phyloP scores from a whole-genome alignment of 306 rosid genomes.

The Rubus idaeus region DNA sequence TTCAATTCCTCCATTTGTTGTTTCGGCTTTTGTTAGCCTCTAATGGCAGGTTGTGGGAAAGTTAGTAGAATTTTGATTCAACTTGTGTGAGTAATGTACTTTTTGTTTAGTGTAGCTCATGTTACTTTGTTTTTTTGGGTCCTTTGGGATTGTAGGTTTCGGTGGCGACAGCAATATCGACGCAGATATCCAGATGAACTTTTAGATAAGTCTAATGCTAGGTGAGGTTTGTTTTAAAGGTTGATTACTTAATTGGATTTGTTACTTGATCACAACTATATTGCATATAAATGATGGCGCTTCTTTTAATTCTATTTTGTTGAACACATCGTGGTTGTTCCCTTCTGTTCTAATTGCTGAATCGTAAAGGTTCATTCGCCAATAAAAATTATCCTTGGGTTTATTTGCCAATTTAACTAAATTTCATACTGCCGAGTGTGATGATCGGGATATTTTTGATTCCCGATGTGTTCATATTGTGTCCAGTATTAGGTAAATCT shows the following conservation, averaged over 20 bases:
- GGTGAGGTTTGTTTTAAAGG: constrained; percentile 41
- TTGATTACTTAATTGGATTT: background rate
- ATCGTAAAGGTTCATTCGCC: background rate
- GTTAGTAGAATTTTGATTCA: background rate
- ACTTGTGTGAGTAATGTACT: background rate
- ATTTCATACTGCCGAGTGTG: background rate
- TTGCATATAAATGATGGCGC: background rate
- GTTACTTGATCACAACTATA: background rate
- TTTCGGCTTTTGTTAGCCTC: background rate
- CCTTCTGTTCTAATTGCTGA: background rate
- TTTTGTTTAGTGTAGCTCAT: constrained; percentile 7
- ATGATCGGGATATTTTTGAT: background rate
- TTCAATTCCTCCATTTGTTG: background rate
- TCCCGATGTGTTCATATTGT: background rate
- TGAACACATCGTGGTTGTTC: background rate
- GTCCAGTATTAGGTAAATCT: background rate
- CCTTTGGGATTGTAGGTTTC: constrained; percentile 47
- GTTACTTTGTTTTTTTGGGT: background rate
- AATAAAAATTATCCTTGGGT: background rate
- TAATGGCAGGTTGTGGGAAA: no score
- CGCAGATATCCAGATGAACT: constrained; percentile 83
- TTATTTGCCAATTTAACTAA: background rate
- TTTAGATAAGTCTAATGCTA: constrained; percentile 77
- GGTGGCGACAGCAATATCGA: constrained; percentile 85
- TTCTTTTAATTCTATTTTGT: background rate